These are phyloP conservation scores for Psilocybe mexicana DNA, from an alignment of 1,284 basidiomycete genomes.

Conservation along the genomic window DNA sequence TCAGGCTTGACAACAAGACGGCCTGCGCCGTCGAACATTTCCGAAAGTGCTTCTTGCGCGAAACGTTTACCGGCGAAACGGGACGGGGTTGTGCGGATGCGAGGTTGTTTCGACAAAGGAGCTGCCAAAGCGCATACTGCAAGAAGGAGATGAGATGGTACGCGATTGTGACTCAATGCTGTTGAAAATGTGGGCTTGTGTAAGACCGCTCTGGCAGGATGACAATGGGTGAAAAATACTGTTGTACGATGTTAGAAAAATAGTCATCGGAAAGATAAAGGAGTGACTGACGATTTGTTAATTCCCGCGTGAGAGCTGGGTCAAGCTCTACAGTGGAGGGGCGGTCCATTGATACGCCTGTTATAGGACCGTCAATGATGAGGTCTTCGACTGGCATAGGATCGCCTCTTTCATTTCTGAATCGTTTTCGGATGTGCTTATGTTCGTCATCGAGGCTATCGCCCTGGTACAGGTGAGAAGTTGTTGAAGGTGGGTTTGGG, in stretches of 20 bases:
- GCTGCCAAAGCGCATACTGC: constrained; percentile 76
- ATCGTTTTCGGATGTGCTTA: constrained; percentile 37
- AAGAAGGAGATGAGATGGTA: constrained; percentile 68
- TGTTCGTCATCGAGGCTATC: constrained; percentile 33
- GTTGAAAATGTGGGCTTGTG: constrained; percentile 75
- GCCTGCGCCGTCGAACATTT: constrained; percentile 70
- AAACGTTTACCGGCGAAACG: constrained; percentile 72
- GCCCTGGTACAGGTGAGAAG: constrained; percentile 21
- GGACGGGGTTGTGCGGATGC: constrained; percentile 54
- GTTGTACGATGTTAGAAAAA: constrained; percentile 16
- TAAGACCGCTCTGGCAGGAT: constrained; percentile 70
- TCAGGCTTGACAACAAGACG: constrained; percentile 55
- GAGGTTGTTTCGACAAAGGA: constrained; percentile 66
- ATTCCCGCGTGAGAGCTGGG: constrained; percentile 64
- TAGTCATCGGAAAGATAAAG: constrained; percentile 19
- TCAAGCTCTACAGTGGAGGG: constrained; percentile 51
- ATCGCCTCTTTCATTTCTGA: constrained; percentile 37
- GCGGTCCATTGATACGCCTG: constrained; percentile 34
- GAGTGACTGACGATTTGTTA: constrained; percentile 64
- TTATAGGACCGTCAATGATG: constrained; percentile 36
- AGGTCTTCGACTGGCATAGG: constrained; percentile 40
- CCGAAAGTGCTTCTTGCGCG: constrained; percentile 62
- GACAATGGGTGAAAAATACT: constrained; percentile 83
- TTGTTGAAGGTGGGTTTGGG: constrained; percentile 16
- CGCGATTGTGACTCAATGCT: constrained; percentile 58